phyloP scores from a whole-genome alignment of 1,284 basidiomycete genomes.

The Apiotrichum montevideense region DNA sequence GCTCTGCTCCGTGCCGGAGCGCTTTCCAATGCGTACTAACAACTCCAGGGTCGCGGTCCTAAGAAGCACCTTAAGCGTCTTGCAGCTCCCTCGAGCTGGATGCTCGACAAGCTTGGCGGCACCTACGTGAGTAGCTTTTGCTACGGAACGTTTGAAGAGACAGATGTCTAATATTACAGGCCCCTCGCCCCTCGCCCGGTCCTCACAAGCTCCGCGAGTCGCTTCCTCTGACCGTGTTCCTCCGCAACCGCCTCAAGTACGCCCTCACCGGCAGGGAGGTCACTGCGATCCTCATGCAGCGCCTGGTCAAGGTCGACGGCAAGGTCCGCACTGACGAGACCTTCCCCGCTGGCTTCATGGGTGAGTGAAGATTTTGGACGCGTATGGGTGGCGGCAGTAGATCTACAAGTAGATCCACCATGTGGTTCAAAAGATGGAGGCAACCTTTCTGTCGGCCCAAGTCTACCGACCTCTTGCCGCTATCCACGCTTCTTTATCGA shows the following conservation, averaged over 20 bases:
- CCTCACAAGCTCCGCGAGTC: conserved; percentile 99
- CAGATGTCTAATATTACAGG: conserved; percentile 50
- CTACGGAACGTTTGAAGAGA: conserved; percentile 4
- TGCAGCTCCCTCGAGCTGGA: conserved; percentile 96
- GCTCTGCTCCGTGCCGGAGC: not conserved
- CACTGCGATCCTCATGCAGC: conserved; percentile 88
- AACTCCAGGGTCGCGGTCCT: conserved; percentile 81
- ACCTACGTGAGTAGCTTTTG: conserved; percentile 62
- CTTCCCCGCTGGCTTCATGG: conserved; percentile 96
- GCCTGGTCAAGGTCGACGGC: conserved; percentile 95
- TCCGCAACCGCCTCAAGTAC: conserved; percentile 99
- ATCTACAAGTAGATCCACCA: too few relatives aligned
- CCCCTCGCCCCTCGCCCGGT: conserved; percentile 92
- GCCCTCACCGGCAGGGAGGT: conserved; percentile 96
- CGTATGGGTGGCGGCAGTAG: too few relatives aligned
- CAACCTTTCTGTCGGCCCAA: too few relatives aligned
- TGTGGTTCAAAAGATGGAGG: too few relatives aligned
- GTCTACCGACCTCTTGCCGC: too few relatives aligned
- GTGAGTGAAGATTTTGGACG: conserved; percentile 50
- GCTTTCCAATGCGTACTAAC: not conserved
- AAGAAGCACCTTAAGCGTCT: conserved; percentile 99
- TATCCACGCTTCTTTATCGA: too few relatives aligned
- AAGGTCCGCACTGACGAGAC: conserved; percentile 98
- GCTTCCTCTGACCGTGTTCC: conserved; percentile 88
- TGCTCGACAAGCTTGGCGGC: conserved; percentile 98